phyloP scores from a whole-genome alignment of 345 rosid genomes.

The Raphanus raphanistrum region DNA sequence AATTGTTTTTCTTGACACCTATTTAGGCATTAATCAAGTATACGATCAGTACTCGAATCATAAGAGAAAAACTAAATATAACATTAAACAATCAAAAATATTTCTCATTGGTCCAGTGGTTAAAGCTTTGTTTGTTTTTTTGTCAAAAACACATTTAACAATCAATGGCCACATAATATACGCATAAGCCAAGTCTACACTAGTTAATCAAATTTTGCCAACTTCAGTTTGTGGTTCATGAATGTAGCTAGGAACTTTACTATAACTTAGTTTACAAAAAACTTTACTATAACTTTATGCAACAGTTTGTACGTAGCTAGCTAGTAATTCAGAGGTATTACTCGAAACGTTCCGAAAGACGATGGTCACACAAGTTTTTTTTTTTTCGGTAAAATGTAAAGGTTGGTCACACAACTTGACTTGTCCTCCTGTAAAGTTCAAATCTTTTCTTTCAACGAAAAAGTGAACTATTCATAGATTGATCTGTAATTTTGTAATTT shows the following conservation, averaged over 20 bases:
- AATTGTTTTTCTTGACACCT: neutral
- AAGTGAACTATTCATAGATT: constrained; percentile 12
- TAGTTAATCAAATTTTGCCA: neutral
- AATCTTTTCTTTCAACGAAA: neutral
- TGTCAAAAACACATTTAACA: too few relatives aligned
- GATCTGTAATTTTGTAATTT: neutral
- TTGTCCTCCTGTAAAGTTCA: constrained; percentile 30
- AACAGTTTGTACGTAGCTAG: too few relatives aligned
- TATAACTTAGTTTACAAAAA: neutral
- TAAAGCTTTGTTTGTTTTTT: too few relatives aligned
- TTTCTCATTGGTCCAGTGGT: too few relatives aligned
- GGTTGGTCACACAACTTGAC: constrained; percentile 3
- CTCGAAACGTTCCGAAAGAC: neutral
- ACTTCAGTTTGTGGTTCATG: constrained; percentile 7
- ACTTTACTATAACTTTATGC: neutral
- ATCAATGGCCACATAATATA: neutral
- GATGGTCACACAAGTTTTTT: constrained; percentile 10
- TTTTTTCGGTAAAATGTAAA: too few relatives aligned
- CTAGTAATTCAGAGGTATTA: neutral
- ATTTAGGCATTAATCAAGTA: constrained; percentile 16
- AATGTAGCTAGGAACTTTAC: neutral
- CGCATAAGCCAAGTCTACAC: neutral
- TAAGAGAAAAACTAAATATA: neutral
- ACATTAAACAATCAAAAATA: too few relatives aligned
- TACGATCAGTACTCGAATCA: constrained; percentile 7